These are phyloP conservation scores for Podaxis mareebaensis DNA, from an alignment of 768 basidiomycete genomes.

Conservation along the genomic window DNA sequence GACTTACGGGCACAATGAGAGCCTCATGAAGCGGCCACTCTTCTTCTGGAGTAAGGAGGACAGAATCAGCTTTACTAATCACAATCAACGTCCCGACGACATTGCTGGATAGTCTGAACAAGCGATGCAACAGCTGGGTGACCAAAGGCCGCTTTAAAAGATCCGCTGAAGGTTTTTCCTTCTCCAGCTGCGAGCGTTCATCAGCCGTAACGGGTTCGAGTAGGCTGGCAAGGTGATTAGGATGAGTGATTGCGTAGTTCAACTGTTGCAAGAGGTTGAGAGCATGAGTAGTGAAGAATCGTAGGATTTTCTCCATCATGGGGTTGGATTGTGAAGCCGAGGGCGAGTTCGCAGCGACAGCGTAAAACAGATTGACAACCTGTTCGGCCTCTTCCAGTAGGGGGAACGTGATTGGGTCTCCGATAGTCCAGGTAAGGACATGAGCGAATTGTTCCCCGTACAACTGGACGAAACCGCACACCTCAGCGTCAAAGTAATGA, in stretches of 20 bases:
- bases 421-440: constrained; percentile 81
- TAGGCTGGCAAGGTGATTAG: constrained; percentile 80
- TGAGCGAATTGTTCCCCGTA: constrained; percentile 79
- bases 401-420: constrained; percentile 73
- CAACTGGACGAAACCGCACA: constrained; percentile 82
- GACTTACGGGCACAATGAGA: constrained; percentile 70
- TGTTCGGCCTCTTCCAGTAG: constrained; percentile 84
- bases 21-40: constrained; percentile 75
- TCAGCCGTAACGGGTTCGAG: constrained; percentile 79
- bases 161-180: constrained; percentile 61
- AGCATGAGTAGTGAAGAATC: constrained; percentile 66
- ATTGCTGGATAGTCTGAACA: constrained; percentile 71
- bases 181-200: constrained; percentile 70
- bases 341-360: constrained; percentile 62
- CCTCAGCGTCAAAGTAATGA: constrained; percentile 83
- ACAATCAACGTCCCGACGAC: constrained; percentile 69
- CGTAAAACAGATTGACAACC: constrained; percentile 74
- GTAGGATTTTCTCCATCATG: constrained; percentile 63
- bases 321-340: constrained; percentile 44
- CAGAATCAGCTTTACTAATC: constrained; percentile 67
- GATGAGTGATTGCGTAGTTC: constrained; percentile 89
- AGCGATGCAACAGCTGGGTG: constrained; percentile 66
- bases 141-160: constrained; percentile 71
- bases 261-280: constrained; percentile 81
- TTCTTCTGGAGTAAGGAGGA: constrained; percentile 62